A percentile compares a stretch with the other conserved stretches of the same genome.
These are phyloP conservation scores for Phytopythium chamaehyphon DNA, from an alignment of 352 stramenopile genomes.

Conservation along the genomic window DNA sequence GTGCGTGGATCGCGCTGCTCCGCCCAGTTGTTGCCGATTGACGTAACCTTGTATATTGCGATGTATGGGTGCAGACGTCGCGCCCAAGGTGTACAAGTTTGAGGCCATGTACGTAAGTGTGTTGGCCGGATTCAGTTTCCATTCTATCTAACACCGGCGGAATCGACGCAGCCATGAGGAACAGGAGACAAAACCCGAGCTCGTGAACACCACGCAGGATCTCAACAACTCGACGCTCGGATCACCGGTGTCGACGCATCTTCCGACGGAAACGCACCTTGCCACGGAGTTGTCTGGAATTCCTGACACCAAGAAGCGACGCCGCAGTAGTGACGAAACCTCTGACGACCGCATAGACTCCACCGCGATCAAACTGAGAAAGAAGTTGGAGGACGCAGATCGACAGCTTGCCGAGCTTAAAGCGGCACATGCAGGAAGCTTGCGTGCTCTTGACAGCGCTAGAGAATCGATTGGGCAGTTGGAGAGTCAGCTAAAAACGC, in stretches of 20 bases:
- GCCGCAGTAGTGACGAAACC: conserved; percentile 14
- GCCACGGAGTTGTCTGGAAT: too few relatives aligned
- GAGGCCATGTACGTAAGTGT: conserved; percentile 46
- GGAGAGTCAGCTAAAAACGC: conserved; percentile 9
- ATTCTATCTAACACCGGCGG: not conserved
- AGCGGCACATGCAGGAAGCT: conserved; percentile 21
- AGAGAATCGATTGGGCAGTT: conserved; percentile 24
- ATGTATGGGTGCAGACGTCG: conserved; percentile 15
- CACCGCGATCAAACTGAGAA: conserved; percentile 10
- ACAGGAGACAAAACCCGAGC: conserved; percentile 5
- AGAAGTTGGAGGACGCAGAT: conserved; percentile 10
- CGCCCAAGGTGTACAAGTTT: conserved; percentile 56
- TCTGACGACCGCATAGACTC: conserved; percentile 15
- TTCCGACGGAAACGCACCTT: not conserved
- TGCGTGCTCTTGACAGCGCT: conserved; percentile 28
- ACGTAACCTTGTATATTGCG: too few relatives aligned
- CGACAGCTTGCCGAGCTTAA: conserved; percentile 19
- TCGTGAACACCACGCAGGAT: conserved; percentile 8
- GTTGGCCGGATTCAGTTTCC: not conserved
- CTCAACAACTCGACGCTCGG: conserved; percentile 15
- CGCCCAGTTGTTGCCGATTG: conserved; percentile 1
- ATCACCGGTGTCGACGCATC: not conserved
- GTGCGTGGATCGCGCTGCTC: conserved; percentile 4
- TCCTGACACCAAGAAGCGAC: conserved; percentile 12
- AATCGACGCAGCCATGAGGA: conserved; percentile 3